Conservation (phyloP, 2,329 filamentous ascomycete species). For the Nothophoma quercina region DNA sequence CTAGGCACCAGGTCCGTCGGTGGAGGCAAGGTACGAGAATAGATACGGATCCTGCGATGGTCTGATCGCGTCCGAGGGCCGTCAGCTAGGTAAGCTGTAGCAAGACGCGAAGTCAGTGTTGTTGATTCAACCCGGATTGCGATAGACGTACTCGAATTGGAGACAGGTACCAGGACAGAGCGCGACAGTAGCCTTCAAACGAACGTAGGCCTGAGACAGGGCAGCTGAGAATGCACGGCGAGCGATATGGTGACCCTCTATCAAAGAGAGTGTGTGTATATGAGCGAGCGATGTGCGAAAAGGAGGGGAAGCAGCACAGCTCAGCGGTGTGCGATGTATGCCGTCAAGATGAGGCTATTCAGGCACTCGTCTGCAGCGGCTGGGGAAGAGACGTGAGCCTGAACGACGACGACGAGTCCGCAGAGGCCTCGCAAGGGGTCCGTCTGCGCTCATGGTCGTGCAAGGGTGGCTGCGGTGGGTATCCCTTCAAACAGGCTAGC, state of each 20-base stretch:
- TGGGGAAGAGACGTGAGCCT: conserved; percentile 36
- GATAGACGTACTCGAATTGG: conserved; percentile 30
- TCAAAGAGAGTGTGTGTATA: conserved; percentile 43
- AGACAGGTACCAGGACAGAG: conserved; percentile 25
- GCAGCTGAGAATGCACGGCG: conserved; percentile 24
- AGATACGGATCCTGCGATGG: conserved; percentile 9
- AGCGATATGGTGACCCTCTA: conserved; percentile 40
- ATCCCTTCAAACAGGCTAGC: conserved; percentile 29
- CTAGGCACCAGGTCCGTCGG: not conserved
- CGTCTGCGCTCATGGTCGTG: conserved; percentile 29
- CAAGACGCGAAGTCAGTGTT: conserved; percentile 28
- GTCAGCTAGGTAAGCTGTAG: conserved; percentile 21
- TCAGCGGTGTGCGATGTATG: conserved; percentile 41
- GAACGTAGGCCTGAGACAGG: conserved; percentile 22
- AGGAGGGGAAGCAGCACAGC: conserved; percentile 49
- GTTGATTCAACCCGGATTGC: conserved; percentile 20
- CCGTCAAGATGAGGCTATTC: conserved; percentile 39
- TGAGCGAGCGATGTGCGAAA: conserved; percentile 27
- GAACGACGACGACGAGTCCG: conserved; percentile 34
- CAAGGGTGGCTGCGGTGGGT: conserved; percentile 35
- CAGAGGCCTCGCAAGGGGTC: conserved; percentile 30
- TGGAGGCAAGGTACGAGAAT: conserved; percentile 6
- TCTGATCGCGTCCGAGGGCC: conserved; percentile 14
- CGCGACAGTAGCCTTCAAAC: conserved; percentile 23
- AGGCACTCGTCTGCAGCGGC: conserved; percentile 38